Conservation (phyloP, 2,329 filamentous ascomycete species). For the Celoporthe dispersa region DNA sequence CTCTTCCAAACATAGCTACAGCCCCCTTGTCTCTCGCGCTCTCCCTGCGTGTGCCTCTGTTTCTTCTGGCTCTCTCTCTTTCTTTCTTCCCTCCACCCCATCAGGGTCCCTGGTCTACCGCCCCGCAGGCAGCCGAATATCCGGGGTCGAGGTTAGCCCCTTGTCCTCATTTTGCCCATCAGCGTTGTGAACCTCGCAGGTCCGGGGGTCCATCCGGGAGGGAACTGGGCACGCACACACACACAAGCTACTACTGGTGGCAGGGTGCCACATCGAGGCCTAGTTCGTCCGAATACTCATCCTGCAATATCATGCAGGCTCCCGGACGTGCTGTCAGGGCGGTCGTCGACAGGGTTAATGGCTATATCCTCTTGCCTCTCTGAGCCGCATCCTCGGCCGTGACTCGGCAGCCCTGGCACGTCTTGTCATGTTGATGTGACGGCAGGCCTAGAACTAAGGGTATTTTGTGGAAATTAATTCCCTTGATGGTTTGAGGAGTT, state of each 20-base stretch:
- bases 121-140: neutral
- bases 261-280: conserved; percentile 9
- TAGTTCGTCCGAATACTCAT: neutral
- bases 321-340: neutral
- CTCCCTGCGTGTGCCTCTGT: neutral
- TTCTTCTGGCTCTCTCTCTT: neutral
- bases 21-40: neutral
- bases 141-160: neutral
- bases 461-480: neutral
- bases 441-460: conserved; percentile 6
- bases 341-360: conserved; percentile 6
- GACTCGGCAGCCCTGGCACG: conserved; percentile 13
- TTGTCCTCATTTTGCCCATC: conserved; percentile 14
- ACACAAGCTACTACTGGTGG: neutral
- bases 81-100: neutral
- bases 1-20: neutral
- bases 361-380: neutral
- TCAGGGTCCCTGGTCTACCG: neutral
- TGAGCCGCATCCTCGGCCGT: conserved; percentile 21
- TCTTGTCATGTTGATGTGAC: conserved; percentile 7
- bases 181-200: neutral
- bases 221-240: neutral
- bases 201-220: neutral
- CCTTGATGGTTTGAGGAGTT: conserved; percentile 6
- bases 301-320: conserved; percentile 17